Percentiles rank a stretch among this genome's conserved stretches.
phyloP scores from a whole-genome alignment of 1,284 basidiomycete species.

The Puccinia triticina region DNA sequence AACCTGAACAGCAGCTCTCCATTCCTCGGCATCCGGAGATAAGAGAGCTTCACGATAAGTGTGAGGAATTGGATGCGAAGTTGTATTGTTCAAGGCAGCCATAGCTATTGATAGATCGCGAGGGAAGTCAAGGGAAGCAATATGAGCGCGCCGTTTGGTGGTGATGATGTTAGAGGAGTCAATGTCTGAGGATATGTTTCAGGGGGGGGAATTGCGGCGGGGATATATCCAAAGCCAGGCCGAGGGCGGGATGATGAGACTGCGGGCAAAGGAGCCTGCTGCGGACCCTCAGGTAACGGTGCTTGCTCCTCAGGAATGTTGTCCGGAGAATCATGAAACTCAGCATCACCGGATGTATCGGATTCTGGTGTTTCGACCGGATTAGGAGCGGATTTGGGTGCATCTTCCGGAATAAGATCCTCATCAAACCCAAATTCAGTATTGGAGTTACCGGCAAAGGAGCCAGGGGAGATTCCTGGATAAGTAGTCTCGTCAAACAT shows the following conservation, averaged over 20 bases:
- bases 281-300: background rate
- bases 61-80: background rate
- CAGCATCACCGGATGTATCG: background rate
- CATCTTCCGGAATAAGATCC: background rate
- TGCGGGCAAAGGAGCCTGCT: background rate
- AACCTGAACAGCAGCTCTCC: background rate
- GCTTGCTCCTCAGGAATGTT: too few relatives aligned
- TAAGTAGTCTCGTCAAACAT: background rate
- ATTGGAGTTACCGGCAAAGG: background rate
- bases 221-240: background rate
- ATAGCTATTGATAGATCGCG: too few relatives aligned
- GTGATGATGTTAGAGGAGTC: too few relatives aligned
- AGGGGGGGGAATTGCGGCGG: background rate
- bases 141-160: background rate
- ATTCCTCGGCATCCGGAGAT: background rate
- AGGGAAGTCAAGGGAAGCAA: too few relatives aligned
- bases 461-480: conserved; percentile 18
- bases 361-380: background rate
- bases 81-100: too few relatives aligned
- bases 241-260: background rate
- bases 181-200: background rate
- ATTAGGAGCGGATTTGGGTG: background rate
- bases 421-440: background rate
- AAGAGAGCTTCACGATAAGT: background rate
- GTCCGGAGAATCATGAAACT: too few relatives aligned